Conservation (phyloP, 345 rosid genomes). For the Pistacia atlantica region DNA sequence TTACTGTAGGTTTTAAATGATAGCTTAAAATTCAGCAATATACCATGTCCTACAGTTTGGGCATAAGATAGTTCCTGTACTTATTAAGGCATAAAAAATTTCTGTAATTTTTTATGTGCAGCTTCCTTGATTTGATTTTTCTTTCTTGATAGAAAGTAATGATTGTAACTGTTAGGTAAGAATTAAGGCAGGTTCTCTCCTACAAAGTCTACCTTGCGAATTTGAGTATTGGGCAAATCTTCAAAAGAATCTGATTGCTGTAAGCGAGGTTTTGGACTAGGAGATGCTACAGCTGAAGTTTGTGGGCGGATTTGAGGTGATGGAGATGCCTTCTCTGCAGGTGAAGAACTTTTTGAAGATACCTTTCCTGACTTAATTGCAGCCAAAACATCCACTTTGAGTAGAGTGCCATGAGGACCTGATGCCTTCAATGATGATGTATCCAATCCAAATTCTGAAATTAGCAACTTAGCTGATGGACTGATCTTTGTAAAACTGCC, state of each 20-base stretch:
- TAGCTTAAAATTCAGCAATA: not conserved
- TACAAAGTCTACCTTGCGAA: conserved; percentile 80
- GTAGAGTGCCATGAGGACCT: conserved; percentile 80
- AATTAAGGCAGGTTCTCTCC: not conserved
- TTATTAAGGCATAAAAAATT: not conserved
- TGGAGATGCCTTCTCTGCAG: conserved; percentile 46
- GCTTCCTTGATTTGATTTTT: not conserved
- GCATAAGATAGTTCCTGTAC: not conserved
- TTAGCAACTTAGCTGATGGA: conserved; percentile 84
- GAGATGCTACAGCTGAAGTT: conserved; percentile 35
- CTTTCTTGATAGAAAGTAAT: not conserved
- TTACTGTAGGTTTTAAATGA: no score
- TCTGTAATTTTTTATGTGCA: not conserved
- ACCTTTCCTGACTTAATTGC: conserved; percentile 81
- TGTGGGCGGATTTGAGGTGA: conserved; percentile 37
- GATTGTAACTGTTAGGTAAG: not conserved
- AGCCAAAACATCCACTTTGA: conserved; percentile 80
- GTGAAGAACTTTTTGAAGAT: conserved; percentile 41
- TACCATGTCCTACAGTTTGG: not conserved
- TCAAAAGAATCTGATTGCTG: conserved; percentile 62
- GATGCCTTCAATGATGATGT: conserved; percentile 74
- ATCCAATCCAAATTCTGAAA: conserved; percentile 80
- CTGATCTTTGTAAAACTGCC: conserved; percentile 74
- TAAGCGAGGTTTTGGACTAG: conserved; percentile 43
- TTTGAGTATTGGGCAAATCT: conserved; percentile 92